Evolutionary conservation across 495 filamentous ascomycete genomes (phyloP).

Genomic region (Penicillium manginii): DNA sequence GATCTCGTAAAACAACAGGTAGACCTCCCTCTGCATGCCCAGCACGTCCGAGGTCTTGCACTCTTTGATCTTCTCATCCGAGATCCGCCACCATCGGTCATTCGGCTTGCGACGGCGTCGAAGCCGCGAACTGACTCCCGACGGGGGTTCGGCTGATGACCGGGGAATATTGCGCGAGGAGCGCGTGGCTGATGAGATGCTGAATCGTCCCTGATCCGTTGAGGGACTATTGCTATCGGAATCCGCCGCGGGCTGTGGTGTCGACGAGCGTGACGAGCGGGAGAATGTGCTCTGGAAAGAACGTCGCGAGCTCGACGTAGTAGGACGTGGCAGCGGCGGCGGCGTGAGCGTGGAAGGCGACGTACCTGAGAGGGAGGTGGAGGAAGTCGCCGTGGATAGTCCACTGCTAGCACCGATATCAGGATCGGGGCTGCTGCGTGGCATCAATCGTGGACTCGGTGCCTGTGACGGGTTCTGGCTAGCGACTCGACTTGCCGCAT

Average conservation of each 20-base stretch:
- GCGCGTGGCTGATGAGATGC: constrained; percentile 32
- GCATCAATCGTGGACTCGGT: constrained; percentile 45
- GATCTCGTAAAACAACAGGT: constrained; percentile 93
- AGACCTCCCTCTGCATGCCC: constrained; percentile 93
- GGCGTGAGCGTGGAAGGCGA: constrained; percentile 33
- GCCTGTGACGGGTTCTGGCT: constrained; percentile 52
- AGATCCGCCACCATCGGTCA: constrained; percentile 95
- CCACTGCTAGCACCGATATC: constrained; percentile 32
- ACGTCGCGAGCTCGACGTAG: constrained; percentile 41
- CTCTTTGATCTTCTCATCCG: constrained; percentile 95
- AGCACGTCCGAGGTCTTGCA: constrained; percentile 89
- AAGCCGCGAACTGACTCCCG: constrained; percentile 35
- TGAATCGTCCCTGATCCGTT: constrained; percentile 31
- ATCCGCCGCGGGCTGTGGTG: constrained; percentile 28
- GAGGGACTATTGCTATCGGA: constrained; percentile 36
- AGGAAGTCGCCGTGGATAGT: constrained; percentile 44
- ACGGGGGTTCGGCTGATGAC: constrained; percentile 24
- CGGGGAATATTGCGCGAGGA: constrained; percentile 32
- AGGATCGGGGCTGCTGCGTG: constrained; percentile 30
- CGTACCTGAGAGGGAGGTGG: constrained; percentile 44
- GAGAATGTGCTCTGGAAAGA: constrained; percentile 44
- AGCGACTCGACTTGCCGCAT: constrained; percentile 61
- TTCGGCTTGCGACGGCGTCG: constrained; percentile 63
- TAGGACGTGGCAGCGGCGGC: constrained; percentile 42
- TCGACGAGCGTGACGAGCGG: constrained; percentile 36